Conservation (phyloP, 1,284 basidiomycete genomes). For the Filobasidium uniguttulatum region DNA sequence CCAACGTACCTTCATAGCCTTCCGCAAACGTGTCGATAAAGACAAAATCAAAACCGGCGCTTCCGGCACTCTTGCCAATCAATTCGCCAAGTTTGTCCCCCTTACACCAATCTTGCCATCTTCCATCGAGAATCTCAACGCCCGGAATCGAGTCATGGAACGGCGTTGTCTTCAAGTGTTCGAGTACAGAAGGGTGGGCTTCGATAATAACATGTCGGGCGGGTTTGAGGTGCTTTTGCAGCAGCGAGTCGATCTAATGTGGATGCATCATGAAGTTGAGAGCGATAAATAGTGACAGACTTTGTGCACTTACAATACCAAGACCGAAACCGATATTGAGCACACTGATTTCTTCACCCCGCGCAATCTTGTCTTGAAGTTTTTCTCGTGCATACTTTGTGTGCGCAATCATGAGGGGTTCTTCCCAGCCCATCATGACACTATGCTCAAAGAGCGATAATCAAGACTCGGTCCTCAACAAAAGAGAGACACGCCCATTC, state of each 20-base stretch:
- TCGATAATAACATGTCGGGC: conserved; percentile 81
- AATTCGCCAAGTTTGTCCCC: conserved; percentile 28
- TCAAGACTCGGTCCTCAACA: conserved; percentile 23
- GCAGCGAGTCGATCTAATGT: conserved; percentile 60
- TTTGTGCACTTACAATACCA: conserved; percentile 57
- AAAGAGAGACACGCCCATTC: neutral
- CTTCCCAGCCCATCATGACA: conserved; percentile 97
- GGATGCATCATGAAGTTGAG: conserved; percentile 12
- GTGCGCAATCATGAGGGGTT: conserved; percentile 47
- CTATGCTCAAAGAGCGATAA: conserved; percentile 12
- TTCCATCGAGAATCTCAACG: conserved; percentile 73
- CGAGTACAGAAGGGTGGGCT: conserved; percentile 80
- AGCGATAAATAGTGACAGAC: neutral
- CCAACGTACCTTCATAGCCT: conserved; percentile 52
- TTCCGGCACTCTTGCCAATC: conserved; percentile 21
- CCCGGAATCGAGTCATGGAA: conserved; percentile 65
- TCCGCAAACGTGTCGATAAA: conserved; percentile 96
- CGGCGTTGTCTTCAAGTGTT: conserved; percentile 56
- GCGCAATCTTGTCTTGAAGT: conserved; percentile 35
- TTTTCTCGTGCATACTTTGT: conserved; percentile 44
- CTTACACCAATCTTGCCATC: conserved; percentile 76
- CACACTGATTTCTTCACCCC: conserved; percentile 46
- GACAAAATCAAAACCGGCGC: conserved; percentile 64
- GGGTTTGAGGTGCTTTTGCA: conserved; percentile 50
- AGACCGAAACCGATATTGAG: conserved; percentile 91